Conservation (phyloP, 2,329 filamentous ascomycete genomes). For the Fusarium sp. region DNA sequence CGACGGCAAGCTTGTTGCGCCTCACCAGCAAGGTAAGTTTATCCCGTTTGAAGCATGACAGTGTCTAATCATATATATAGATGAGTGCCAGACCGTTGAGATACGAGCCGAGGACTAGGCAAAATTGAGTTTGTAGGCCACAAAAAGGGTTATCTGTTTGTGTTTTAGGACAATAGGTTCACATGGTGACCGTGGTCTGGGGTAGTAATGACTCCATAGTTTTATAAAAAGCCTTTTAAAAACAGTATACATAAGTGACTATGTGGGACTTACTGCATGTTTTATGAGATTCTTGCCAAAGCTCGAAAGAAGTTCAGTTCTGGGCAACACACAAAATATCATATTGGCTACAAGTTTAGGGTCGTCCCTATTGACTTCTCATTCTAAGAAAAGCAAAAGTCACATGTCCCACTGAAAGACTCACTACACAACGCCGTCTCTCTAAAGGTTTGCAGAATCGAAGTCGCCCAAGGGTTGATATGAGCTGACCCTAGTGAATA, state of each 20-base stretch:
- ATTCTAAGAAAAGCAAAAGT: too few relatives aligned
- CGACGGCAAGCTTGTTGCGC: not conserved
- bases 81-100: not conserved
- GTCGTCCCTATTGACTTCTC: too few relatives aligned
- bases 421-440: too few relatives aligned
- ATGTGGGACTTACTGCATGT: not conserved
- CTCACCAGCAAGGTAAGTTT: not conserved
- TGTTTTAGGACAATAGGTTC: not conserved
- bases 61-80: not conserved
- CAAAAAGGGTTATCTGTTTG: not conserved
- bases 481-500: not conserved
- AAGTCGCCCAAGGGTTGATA: too few relatives aligned
- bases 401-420: too few relatives aligned
- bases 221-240: not conserved
- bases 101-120: not conserved
- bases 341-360: too few relatives aligned
- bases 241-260: not conserved
- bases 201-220: not conserved
- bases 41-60: too few relatives aligned
- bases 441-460: too few relatives aligned
- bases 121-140: rapidly evolving
- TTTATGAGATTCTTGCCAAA: not conserved
- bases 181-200: not conserved
- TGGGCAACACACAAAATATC: too few relatives aligned
- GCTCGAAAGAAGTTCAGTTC: too few relatives aligned